A percentile compares a stretch with the other conserved stretches of the same genome.
Conservation (phyloP, 2,329 filamentous ascomycete species). For the Ophiocordyceps unilateralis region DNA sequence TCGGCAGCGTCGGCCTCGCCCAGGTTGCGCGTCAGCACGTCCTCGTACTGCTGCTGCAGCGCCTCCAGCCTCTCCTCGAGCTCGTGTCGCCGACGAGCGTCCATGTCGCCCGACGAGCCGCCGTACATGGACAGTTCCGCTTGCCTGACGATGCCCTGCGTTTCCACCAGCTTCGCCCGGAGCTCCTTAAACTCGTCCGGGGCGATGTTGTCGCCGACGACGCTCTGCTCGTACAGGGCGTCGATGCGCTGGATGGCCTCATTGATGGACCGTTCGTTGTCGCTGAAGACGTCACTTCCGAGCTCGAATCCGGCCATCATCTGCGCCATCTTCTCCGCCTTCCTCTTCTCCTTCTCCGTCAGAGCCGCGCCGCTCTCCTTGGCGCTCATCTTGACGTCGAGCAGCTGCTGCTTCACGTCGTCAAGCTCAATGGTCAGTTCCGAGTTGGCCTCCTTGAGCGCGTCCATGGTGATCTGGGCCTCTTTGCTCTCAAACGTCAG, state of each 20-base stretch:
- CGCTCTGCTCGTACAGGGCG: constrained; percentile 56
- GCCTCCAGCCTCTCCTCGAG: constrained; percentile 59
- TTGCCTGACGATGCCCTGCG: constrained; percentile 82
- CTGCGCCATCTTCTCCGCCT: constrained; percentile 98
- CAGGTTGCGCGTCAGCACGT: constrained; percentile 63
- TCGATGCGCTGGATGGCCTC: constrained; percentile 75
- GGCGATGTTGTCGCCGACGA: constrained; percentile 60
- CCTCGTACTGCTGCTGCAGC: constrained; percentile 71
- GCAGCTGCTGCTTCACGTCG: constrained; percentile 86
- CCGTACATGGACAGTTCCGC: constrained; percentile 75
- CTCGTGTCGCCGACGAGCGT: constrained; percentile 53
- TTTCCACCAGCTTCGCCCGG: constrained; percentile 65
- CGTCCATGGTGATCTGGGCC: constrained; percentile 93
- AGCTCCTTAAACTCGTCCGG: constrained; percentile 68
- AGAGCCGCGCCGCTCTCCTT: constrained; percentile 80
- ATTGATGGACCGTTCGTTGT: constrained; percentile 74
- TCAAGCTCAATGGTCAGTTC: constrained; percentile 87
- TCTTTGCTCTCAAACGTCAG: constrained; percentile 94
- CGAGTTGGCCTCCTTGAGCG: constrained; percentile 84
- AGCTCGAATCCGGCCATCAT: constrained; percentile 99
- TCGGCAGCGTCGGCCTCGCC: constrained; percentile 66
- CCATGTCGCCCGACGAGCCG: constrained; percentile 42
- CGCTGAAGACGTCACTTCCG: constrained; percentile 80
- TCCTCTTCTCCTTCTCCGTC: constrained; percentile 96
- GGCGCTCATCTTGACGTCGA: constrained; percentile 91